These are phyloP conservation scores for Pneumocystis wakefieldiae DNA, from an alignment of 1,139 yeast genomes.

Conservation along the genomic window DNA sequence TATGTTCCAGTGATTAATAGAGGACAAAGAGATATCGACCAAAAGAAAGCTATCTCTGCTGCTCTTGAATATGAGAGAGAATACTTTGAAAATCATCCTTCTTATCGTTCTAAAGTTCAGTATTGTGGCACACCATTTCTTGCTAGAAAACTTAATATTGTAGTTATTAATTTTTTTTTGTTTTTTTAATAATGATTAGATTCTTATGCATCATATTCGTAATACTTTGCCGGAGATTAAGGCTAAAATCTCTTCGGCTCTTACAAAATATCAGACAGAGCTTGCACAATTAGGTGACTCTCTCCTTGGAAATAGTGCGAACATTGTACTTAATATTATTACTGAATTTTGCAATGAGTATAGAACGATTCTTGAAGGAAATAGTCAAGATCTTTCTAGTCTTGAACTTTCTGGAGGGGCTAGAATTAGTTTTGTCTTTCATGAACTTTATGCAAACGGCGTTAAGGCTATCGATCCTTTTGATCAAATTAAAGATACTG, in stretches of 20 bases:
- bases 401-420: slow-evolving; percentile 95
- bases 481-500: slow-evolving; percentile 92
- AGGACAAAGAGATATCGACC: slow-evolving; percentile 91
- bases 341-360: slow-evolving; percentile 89
- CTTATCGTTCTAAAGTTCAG: slow-evolving; percentile 89
- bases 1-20: slow-evolving; percentile 95
- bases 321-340: slow-evolving; percentile 76
- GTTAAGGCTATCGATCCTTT: slow-evolving; percentile 87
- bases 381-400: slow-evolving; percentile 70
- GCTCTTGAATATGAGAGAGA: slow-evolving; percentile 70
- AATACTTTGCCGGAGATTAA: slow-evolving; percentile 92
- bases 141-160: slow-evolving; percentile 76
- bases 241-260: slow-evolving; percentile 72
- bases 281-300: slow-evolving; percentile 54
- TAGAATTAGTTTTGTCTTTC: slow-evolving; percentile 92
- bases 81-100: slow-evolving; percentile 78
- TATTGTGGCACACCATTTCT: slow-evolving; percentile 92
- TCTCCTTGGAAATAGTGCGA: slow-evolving; percentile 77
- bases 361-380: slow-evolving; percentile 84
- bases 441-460: slow-evolving; percentile 89
- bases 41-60: slow-evolving; percentile 69
- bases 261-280: slow-evolving; percentile 78
- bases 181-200: slow-evolving; percentile 19
- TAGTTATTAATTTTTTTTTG: neutral
- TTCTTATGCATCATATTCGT: slow-evolving; percentile 82